Conservation (phyloP, 2,329 filamentous ascomycete genomes). For the Dissoconium aciculare region DNA sequence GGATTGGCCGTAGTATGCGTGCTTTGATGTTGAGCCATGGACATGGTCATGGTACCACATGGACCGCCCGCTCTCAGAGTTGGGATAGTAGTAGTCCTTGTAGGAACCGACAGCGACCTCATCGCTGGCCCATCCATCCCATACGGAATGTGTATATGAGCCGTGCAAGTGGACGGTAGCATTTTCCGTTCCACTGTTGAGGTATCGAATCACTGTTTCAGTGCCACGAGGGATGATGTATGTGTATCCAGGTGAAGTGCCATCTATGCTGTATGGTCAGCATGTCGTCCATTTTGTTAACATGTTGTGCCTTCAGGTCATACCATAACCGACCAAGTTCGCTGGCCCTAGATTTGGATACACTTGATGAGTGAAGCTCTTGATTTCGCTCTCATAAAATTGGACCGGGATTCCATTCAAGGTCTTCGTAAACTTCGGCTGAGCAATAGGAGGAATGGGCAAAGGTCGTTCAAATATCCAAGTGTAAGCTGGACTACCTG, state of each 20-base stretch:
- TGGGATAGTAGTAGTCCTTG: constrained; percentile 50
- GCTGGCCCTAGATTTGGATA: constrained; percentile 30
- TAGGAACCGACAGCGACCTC: constrained; percentile 37
- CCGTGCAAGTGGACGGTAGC: constrained; percentile 42
- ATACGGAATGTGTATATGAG: constrained; percentile 29
- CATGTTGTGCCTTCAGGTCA: background rate
- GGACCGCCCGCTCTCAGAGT: constrained; percentile 37
- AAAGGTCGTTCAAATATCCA: constrained; percentile 13
- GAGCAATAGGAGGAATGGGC: constrained; percentile 12
- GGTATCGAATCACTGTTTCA: constrained; percentile 40
- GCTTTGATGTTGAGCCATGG: constrained; percentile 26
- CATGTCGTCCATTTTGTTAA: background rate
- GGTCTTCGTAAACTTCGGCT: constrained; percentile 21
- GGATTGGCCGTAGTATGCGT: constrained; percentile 43
- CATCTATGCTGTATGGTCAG: constrained; percentile 21
- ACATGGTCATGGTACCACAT: constrained; percentile 44
- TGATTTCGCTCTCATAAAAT: constrained; percentile 34
- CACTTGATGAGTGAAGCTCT: constrained; percentile 27
- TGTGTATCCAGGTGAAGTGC: constrained; percentile 40
- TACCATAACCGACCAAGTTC: constrained; percentile 34
- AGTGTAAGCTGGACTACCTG: constrained; percentile 12
- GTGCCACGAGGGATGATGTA: constrained; percentile 35
- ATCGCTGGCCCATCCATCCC: constrained; percentile 42
- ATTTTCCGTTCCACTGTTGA: constrained; percentile 34
- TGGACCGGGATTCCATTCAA: constrained; percentile 28